These are phyloP conservation scores for Xenosphaeropsis pyriputrescens DNA, from an alignment of 2,329 filamentous ascomycete species.

Conservation along the genomic window DNA sequence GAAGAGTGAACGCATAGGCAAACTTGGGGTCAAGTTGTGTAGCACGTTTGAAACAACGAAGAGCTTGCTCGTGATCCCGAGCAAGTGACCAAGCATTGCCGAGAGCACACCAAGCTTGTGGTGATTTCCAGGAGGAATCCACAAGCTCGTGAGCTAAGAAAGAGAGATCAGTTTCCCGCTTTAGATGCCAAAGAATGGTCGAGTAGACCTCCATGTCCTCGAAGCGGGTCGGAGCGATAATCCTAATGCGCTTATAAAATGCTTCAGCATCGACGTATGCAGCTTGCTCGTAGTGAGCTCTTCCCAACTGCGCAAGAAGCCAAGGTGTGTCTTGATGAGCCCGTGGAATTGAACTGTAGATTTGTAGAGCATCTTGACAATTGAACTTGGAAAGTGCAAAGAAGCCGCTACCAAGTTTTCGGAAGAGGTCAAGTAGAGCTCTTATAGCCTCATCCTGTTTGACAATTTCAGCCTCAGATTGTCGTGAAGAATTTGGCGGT, in stretches of 20 bases:
- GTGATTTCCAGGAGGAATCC: slow-evolving; percentile 75
- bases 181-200: slow-evolving; percentile 96
- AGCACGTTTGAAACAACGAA: slow-evolving; percentile 87
- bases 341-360: slow-evolving; percentile 55
- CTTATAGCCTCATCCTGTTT: slow-evolving; percentile 64
- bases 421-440: slow-evolving; percentile 67
- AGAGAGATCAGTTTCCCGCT: slow-evolving; percentile 79
- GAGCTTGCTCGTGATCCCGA: slow-evolving; percentile 84
- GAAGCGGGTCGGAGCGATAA: slow-evolving; percentile 65
- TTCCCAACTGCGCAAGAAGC: slow-evolving; percentile 82
- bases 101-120: slow-evolving; percentile 89
- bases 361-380: slow-evolving; percentile 60
- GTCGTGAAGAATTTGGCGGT: no score
- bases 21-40: slow-evolving; percentile 83
- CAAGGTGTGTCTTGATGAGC: slow-evolving; percentile 81
- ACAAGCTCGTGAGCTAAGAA: slow-evolving; percentile 85
- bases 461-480: slow-evolving; percentile 30
- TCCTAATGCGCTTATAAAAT: slow-evolving; percentile 66
- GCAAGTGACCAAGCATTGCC: slow-evolving; percentile 91
- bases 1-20: slow-evolving; percentile 88
- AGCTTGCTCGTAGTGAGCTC: slow-evolving; percentile 81
- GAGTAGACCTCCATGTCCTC: slow-evolving; percentile 98
- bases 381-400: slow-evolving; percentile 66
- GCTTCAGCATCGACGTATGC: slow-evolving; percentile 78
- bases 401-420: slow-evolving; percentile 70